phyloP scores from a whole-genome alignment of 1,284 basidiomycete genomes.

The Cryptococcus sp. region DNA sequence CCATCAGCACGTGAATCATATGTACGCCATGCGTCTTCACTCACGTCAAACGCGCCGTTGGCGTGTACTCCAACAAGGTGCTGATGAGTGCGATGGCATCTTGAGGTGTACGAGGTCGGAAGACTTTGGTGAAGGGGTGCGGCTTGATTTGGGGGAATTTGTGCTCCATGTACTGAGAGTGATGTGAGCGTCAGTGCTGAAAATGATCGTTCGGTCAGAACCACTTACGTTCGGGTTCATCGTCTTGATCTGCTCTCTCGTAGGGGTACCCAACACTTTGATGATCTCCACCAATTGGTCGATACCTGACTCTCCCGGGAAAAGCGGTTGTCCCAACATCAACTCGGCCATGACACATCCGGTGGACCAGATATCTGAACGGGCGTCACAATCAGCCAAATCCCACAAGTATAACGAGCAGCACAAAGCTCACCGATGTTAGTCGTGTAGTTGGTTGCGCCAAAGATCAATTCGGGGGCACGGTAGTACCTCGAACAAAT shows the following conservation, averaged over 20 bases:
- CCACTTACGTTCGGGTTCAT: conserved; percentile 88
- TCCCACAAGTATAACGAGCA: neutral
- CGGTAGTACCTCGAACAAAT: conserved; percentile 99
- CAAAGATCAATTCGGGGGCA: conserved; percentile 98
- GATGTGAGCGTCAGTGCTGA: neutral
- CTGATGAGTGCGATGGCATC: conserved; percentile 96
- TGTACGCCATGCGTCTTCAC: conserved; percentile 9
- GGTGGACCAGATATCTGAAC: conserved; percentile 95
- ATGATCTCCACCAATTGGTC: conserved; percentile 99
- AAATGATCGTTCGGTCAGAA: neutral
- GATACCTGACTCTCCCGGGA: conserved; percentile 99
- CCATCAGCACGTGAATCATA: neutral
- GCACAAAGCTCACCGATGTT: conserved; percentile 77
- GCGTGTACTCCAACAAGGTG: conserved; percentile 95
- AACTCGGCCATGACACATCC: conserved; percentile 99
- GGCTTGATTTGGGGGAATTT: conserved; percentile 99
- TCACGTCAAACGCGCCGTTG: conserved; percentile 75
- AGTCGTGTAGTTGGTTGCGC: conserved; percentile 99
- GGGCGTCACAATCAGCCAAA: conserved; percentile 3
- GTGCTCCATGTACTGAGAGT: conserved; percentile 90
- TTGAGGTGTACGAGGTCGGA: conserved; percentile 92
- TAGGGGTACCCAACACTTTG: conserved; percentile 98
- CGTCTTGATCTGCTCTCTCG: conserved; percentile 99
- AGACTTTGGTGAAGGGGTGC: conserved; percentile 95
- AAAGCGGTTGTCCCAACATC: conserved; percentile 97